Evolutionary conservation across 257 asterid species (phyloP), one percentile per base, ranked within the genome.

Genomic region (Pogostemon cablin): DNA sequence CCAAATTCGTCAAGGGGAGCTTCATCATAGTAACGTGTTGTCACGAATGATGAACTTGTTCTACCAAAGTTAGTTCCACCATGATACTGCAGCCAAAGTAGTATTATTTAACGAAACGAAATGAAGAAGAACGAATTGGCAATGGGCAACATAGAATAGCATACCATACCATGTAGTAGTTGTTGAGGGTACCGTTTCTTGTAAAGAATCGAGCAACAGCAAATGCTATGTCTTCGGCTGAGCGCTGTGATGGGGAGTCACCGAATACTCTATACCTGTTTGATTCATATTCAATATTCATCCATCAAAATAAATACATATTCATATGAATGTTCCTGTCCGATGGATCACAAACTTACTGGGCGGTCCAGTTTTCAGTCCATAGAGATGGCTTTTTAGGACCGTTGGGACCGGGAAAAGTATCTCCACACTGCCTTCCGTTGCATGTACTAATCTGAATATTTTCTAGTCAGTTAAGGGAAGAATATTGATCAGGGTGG

Each of bases 1-100:
- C 98, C 99, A 67, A 10, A 93, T 87, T 91, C 97, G 80, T 93
- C 99, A 0, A 93, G 91, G 55, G 99, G 99, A 25, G 99, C 99
- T 83, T 93, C 99, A 20, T 93, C 99, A 25, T 93, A 93, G 79
- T 93, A 93, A 17, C 96, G 92, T 35, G 99, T 86, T 47, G 99
- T 79, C 72, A 93, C 99, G 8, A 93, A 93, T 10, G 97, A 89
- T 39, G 99, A 93, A 61, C 86, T 71, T 1, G 95, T 82, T 79
- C 99, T 77, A 32, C 96, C 99, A 66, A 83, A 93, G 53, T 91
- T 91, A 43, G 96, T 91, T 69, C 99, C 99, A 52, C 99, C 99
- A 5, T 89, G 84, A 75, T 81, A 93, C 99, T 91, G 71, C 8
- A 5, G 39, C 5, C 32, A 25, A 60, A 17, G 20, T 1, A 5